These are phyloP conservation scores for Pseudonitzschia delicatissima DNA, from an alignment of 108 stramenopile genomes.

Conservation along the genomic window DNA sequence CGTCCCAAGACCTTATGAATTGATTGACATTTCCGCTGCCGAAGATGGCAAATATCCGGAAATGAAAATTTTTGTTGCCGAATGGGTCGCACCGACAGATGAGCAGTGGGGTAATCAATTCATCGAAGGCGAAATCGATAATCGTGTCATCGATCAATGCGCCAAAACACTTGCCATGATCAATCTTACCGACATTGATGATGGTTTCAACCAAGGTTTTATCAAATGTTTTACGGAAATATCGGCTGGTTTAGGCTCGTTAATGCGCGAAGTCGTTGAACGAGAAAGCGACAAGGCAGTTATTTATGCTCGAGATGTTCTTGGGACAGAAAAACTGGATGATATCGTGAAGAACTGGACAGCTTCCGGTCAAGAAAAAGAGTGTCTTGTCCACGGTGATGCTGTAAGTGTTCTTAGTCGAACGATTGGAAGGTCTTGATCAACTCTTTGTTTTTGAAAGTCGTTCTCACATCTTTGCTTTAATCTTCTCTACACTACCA, in stretches of 20 bases:
- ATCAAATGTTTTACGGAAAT: constrained; percentile 20
- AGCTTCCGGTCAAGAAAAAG: not conserved
- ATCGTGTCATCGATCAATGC: constrained; percentile 36
- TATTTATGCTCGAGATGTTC: not conserved
- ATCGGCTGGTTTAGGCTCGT: not conserved
- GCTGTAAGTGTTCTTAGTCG: not conserved
- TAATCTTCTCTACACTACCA: not conserved
- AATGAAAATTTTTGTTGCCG: constrained; percentile 30
- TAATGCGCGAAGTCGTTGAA: not conserved
- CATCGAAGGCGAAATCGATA: constrained; percentile 50
- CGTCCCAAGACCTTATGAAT: constrained; percentile 26
- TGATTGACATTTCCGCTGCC: constrained; percentile 24
- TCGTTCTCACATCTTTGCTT: not conserved
- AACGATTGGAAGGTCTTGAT: constrained; percentile 14
- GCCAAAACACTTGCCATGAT: constrained; percentile 43
- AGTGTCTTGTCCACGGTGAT: constrained; percentile 2
- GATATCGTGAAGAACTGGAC: constrained; percentile 4
- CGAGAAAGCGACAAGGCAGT: constrained; percentile 8
- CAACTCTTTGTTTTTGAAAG: not conserved
- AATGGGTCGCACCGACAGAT: constrained; percentile 38
- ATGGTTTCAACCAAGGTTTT: constrained; percentile 18
- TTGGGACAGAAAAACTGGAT: constrained; percentile 3
- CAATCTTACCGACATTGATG: constrained; percentile 24
- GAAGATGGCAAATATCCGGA: constrained; percentile 3
- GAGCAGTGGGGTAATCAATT: constrained; percentile 38